Percentiles rank a stretch among this genome's conserved stretches.
Evolutionary conservation across 2,329 filamentous ascomycete species (phyloP).

Genomic region (Beauveria asiatica): DNA sequence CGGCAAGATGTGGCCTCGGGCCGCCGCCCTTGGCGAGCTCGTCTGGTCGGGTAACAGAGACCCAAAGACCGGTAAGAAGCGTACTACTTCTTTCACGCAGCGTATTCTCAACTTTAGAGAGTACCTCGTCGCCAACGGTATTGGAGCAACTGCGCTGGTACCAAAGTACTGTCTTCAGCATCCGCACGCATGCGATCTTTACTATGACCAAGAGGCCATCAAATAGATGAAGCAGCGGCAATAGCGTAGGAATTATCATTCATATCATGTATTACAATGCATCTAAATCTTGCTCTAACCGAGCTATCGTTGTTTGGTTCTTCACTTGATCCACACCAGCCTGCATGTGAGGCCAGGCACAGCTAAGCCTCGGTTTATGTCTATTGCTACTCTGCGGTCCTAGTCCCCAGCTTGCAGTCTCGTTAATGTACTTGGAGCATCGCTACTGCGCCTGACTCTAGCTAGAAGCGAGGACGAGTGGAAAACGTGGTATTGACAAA

Average conservation of each 20-base stretch:
- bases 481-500: not conserved
- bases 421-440: too few species aligned
- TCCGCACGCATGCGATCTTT: constrained; percentile 48
- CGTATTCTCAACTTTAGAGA: constrained; percentile 9
- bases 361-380: too few species aligned
- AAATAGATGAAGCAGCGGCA: not conserved
- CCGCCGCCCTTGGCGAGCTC: constrained; percentile 46
- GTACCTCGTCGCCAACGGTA: constrained; percentile 8
- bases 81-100: constrained; percentile 6
- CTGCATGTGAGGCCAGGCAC: not conserved
- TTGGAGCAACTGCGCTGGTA: constrained; percentile 36
- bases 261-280: not conserved
- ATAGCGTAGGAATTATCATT: not conserved
- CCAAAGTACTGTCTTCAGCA: constrained; percentile 51
- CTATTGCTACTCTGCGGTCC: too few species aligned
- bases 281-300: not conserved
- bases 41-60: constrained; percentile 48
- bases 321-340: not conserved
- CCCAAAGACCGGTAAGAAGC: constrained; percentile 17
- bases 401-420: too few species aligned
- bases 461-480: too few species aligned
- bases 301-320: not conserved
- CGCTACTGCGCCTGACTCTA: too few species aligned
- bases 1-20: constrained; percentile 46
- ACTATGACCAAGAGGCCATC: constrained; percentile 38